Conservation (phyloP, 1,284 basidiomycete genomes). For the Irpex sp. region DNA sequence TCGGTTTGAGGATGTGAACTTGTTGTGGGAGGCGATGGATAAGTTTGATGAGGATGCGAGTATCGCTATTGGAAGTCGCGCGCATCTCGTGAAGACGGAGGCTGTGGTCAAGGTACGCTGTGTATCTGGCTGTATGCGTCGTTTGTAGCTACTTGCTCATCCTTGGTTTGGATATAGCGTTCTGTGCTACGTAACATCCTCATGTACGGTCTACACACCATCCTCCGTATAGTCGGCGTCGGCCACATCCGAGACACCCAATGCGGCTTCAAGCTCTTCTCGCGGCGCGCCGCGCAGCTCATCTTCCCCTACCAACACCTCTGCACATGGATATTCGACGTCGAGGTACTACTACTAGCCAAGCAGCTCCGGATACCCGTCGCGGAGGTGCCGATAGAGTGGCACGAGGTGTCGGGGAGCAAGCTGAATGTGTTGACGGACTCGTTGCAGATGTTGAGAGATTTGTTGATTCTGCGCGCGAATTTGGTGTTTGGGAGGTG, state of each 20-base stretch:
- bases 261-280: constrained; percentile 94
- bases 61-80: constrained; percentile 83
- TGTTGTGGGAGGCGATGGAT: constrained; percentile 75
- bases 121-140: constrained; percentile 2
- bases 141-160: background rate
- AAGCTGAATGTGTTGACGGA: constrained; percentile 86
- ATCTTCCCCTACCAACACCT: constrained; percentile 86
- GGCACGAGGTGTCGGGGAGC: constrained; percentile 90
- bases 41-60: constrained; percentile 42
- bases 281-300: constrained; percentile 71
- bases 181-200: constrained; percentile 85
- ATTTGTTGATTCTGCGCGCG: constrained; percentile 78
- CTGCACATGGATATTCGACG: constrained; percentile 92
- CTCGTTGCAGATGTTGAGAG: constrained; percentile 84
- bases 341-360: constrained; percentile 89
- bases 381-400: constrained; percentile 82
- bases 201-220: constrained; percentile 88
- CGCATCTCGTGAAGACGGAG: constrained; percentile 87
- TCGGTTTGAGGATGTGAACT: constrained; percentile 76
- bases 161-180: constrained; percentile 45
- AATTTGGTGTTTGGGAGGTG: constrained; percentile 80
- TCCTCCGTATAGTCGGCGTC: constrained; percentile 81
- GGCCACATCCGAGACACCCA: constrained; percentile 91
- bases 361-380: constrained; percentile 74
- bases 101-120: constrained; percentile 86